Conservation (phyloP, 345 rosid species). For the Salix suchowensis region DNA sequence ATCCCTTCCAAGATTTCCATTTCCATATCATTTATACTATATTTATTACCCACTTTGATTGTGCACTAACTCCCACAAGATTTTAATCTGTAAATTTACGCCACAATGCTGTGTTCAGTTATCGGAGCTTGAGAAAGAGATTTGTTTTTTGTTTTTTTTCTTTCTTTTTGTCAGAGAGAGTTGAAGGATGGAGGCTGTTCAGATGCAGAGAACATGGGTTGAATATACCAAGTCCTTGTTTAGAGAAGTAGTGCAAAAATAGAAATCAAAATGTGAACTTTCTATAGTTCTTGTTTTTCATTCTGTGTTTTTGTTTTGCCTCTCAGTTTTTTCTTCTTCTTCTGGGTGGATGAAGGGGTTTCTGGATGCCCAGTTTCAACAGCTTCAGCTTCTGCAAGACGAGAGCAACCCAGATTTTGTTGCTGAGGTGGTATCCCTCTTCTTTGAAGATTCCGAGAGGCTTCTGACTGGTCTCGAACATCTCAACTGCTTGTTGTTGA, state of each 20-base stretch:
- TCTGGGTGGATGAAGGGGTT: conserved; percentile 50
- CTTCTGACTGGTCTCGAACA: conserved; percentile 21
- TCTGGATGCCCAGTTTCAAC: conserved; percentile 78
- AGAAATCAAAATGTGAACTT: not conserved
- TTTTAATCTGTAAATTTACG: conserved; percentile 19
- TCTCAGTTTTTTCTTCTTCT: not conserved
- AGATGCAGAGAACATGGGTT: conserved; percentile 74
- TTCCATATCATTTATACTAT: conserved; percentile 16
- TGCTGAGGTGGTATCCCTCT: conserved; percentile 83
- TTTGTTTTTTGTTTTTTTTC: not conserved
- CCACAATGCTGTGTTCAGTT: conserved; percentile 1
- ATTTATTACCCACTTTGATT: not conserved
- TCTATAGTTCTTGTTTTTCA: not conserved
- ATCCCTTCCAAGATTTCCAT: conserved; percentile 14
- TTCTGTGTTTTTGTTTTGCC: conserved; percentile 1
- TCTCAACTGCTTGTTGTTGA: not conserved
- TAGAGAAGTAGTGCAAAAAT: conserved; percentile 48
- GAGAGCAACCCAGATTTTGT: conserved; percentile 97
- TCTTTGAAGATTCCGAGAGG: conserved; percentile 88
- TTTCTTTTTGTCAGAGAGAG: not conserved
- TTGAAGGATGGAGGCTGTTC: conserved; percentile 58
- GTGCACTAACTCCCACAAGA: conserved; percentile 22
- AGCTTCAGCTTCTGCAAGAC: conserved; percentile 90
- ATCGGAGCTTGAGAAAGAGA: not conserved
- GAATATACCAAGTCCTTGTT: conserved; percentile 75